A percentile compares a stretch with the other conserved stretches of the same genome.
These are phyloP conservation scores for Talaromyces sp. DNA, from an alignment of 2,329 filamentous ascomycete species.

Conservation along the genomic window DNA sequence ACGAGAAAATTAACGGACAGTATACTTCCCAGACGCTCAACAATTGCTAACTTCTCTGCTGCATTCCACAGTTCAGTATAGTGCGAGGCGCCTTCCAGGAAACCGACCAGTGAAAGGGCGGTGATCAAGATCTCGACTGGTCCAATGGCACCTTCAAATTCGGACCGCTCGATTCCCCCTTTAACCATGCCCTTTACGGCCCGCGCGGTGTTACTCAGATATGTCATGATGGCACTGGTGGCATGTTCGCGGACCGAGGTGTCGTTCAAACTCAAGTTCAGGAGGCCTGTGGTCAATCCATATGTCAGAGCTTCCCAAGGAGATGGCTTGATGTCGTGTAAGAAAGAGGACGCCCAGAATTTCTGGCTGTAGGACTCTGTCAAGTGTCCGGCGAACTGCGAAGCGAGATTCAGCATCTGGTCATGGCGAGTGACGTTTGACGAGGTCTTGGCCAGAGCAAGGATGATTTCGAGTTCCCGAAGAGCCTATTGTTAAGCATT, in stretches of 20 bases:
- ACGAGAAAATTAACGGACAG: constrained; percentile 81
- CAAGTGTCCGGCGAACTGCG: constrained; percentile 76
- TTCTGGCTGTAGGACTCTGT: constrained; percentile 75
- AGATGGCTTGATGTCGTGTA: constrained; percentile 76
- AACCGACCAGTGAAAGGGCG: constrained; percentile 80
- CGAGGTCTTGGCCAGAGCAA: constrained; percentile 87
- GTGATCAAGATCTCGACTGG: constrained; percentile 68
- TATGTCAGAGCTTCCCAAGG: constrained; percentile 81
- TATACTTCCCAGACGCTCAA: constrained; percentile 65
- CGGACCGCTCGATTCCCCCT: constrained; percentile 55
- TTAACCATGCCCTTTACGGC: constrained; percentile 54
- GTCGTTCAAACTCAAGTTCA: constrained; percentile 74
- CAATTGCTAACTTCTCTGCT: constrained; percentile 65
- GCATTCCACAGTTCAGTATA: constrained; percentile 77
- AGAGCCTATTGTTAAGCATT: constrained; percentile 55
- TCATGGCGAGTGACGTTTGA: constrained; percentile 65
- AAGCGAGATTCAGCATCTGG: constrained; percentile 71
- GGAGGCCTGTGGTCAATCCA: constrained; percentile 71
- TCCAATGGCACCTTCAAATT: constrained; percentile 39
- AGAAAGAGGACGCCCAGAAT: constrained; percentile 73
- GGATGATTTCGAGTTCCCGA: constrained; percentile 83
- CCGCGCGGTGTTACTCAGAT: constrained; percentile 64
- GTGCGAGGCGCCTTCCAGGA: constrained; percentile 74
- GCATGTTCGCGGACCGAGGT: constrained; percentile 62
- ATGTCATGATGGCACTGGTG: constrained; percentile 62